phyloP scores from a whole-genome alignment of 495 filamentous ascomycete species.

The Tuber brumale region DNA sequence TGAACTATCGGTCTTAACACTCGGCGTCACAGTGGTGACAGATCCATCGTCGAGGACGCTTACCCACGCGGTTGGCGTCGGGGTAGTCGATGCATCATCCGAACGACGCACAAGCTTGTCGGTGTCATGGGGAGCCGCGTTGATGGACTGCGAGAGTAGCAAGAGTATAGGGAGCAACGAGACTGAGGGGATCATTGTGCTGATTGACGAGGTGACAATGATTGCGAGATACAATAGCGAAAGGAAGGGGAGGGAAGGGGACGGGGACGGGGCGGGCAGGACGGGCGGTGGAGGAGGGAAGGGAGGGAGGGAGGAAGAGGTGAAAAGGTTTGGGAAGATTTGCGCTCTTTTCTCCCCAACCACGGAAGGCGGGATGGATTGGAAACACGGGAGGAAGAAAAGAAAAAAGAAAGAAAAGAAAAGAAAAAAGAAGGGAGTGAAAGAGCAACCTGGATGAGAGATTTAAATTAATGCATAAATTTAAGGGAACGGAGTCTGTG shows the following conservation, averaged over 20 bases:
- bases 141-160: slow-evolving; percentile 13
- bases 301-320: background rate
- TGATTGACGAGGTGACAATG: background rate
- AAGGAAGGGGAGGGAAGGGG: background rate
- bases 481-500: too few relatives aligned
- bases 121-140: slow-evolving; percentile 12
- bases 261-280: background rate
- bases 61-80: slow-evolving; percentile 22
- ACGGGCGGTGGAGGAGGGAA: background rate
- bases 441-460: background rate
- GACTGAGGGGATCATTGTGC: slow-evolving; percentile 19
- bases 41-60: slow-evolving; percentile 22
- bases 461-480: background rate
- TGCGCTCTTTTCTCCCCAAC: background rate
- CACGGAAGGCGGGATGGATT: background rate
- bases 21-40: slow-evolving; percentile 21
- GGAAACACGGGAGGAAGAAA: background rate
- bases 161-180: slow-evolving; percentile 15
- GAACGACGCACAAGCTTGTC: slow-evolving; percentile 8
- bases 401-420: background rate
- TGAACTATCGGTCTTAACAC: slow-evolving; percentile 17
- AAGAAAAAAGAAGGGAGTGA: background rate
- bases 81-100: slow-evolving; percentile 12
- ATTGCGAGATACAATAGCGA: background rate
- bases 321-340: background rate